Percentiles rank a stretch among this genome's conserved stretches.
These are phyloP conservation scores for Fusarium oligoseptatum DNA, from an alignment of 2,329 filamentous ascomycete species.

Conservation along the genomic window DNA sequence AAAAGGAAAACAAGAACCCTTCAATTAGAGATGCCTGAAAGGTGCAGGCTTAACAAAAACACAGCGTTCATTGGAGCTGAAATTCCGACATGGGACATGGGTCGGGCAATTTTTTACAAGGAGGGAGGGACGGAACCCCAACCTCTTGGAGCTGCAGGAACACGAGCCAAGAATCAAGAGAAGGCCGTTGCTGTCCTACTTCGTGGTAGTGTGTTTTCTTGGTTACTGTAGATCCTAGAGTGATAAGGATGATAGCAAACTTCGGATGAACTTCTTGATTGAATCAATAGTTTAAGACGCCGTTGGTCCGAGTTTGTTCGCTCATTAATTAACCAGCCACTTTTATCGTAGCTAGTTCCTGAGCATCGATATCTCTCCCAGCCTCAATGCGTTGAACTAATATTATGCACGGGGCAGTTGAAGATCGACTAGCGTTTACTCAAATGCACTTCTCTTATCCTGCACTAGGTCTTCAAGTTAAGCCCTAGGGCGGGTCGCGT, in stretches of 20 bases:
- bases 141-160: neutral
- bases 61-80: neutral
- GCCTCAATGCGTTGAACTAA: neutral
- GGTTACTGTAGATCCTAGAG: neutral
- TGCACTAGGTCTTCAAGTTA: neutral
- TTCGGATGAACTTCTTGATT: neutral
- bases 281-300: neutral
- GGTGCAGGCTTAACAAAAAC: neutral
- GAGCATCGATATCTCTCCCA: neutral
- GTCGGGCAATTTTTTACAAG: neutral
- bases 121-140: neutral
- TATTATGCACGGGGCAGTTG: neutral
- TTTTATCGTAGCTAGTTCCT: neutral
- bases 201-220: neutral
- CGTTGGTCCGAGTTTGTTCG: neutral
- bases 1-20: neutral
- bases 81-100: constrained; percentile 1
- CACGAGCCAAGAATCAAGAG: neutral
- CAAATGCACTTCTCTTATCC: neutral
- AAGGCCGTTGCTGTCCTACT: neutral
- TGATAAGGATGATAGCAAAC: neutral
- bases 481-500: constrained; percentile 11
- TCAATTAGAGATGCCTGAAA: constrained; percentile 1
- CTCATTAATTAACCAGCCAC: neutral
- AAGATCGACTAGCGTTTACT: neutral